A percentile compares a stretch with the other conserved stretches of the same genome.
phyloP scores from a whole-genome alignment of 164 flowering plant species.

The Echeveria elegans region DNA sequence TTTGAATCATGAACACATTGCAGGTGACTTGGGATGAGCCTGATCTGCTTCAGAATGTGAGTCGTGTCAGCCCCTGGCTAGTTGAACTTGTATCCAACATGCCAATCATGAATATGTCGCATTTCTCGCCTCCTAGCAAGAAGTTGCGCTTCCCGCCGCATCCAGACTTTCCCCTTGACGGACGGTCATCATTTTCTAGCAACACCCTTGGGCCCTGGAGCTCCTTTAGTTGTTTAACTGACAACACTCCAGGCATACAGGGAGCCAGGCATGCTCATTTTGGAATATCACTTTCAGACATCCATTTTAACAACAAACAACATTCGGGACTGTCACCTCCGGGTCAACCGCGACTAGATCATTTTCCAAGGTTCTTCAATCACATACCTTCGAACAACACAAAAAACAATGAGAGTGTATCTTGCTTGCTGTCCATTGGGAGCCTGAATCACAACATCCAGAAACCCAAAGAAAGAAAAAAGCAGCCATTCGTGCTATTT shows the following conservation, averaged over 20 bases:
- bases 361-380: conserved; percentile 24
- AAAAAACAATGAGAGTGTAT: conserved; percentile 38
- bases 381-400: conserved; percentile 16
- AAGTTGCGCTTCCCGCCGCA: conserved; percentile 57
- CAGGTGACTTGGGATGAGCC: conserved; percentile 99
- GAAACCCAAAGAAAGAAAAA: conserved; percentile 34
- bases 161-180: conserved; percentile 51
- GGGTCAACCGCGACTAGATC: conserved; percentile 31
- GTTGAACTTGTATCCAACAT: conserved; percentile 83
- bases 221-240: conserved; percentile 55
- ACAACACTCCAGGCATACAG: conserved; percentile 97
- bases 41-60: conserved; percentile 85
- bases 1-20: neutral
- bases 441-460: conserved; percentile 29
- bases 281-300: conserved; percentile 59
- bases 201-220: conserved; percentile 56
- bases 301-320: conserved; percentile 54
- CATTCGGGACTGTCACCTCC: conserved; percentile 43
- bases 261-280: conserved; percentile 99
- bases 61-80: conserved; percentile 93
- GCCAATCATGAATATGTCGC: conserved; percentile 63
- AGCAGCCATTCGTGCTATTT: conserved; percentile 65
- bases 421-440: conserved; percentile 74
- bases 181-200: conserved; percentile 51
- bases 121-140: conserved; percentile 72